phyloP scores from a whole-genome alignment of 2,329 filamentous ascomycete genomes.

The Phialophora verrucosa region DNA sequence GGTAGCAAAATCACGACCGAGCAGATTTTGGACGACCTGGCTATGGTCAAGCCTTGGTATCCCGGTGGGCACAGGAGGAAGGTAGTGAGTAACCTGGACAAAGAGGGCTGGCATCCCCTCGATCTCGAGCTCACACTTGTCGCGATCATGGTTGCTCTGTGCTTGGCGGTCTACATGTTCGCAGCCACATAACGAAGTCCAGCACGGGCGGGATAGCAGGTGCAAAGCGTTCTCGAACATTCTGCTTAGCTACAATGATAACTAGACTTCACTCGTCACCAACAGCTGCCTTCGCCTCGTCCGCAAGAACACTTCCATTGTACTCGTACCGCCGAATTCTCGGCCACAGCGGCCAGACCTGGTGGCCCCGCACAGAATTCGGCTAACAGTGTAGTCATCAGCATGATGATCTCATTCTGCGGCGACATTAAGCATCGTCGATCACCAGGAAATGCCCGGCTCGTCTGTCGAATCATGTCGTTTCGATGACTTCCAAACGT shows the following conservation, averaged over 20 bases:
- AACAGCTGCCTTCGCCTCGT: not conserved
- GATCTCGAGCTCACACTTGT: slow-evolving; percentile 26
- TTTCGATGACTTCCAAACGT: slow-evolving; percentile 7
- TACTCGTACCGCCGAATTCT: not conserved
- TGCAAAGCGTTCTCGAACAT: not conserved
- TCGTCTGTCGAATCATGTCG: slow-evolving; percentile 10
- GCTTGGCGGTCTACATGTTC: slow-evolving; percentile 24
- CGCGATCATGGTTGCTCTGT: slow-evolving; percentile 15
- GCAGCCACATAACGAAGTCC: not conserved
- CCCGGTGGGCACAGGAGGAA: slow-evolving; percentile 30
- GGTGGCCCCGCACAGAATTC: not conserved
- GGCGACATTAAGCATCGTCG: slow-evolving; percentile 6
- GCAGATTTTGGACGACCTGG: slow-evolving; percentile 55
- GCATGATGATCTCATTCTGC: not conserved
- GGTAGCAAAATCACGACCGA: slow-evolving; percentile 68
- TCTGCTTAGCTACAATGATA: not conserved
- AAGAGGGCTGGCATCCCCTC: slow-evolving; percentile 28
- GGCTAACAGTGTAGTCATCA: slow-evolving; percentile 5
- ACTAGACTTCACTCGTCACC: not conserved
- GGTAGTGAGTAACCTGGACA: slow-evolving; percentile 35
- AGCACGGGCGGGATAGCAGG: not conserved
- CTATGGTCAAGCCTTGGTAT: slow-evolving; percentile 50
- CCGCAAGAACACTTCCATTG: not conserved
- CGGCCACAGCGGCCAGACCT: no score
- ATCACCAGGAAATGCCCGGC: slow-evolving; percentile 16